A percentile compares a stretch with the other conserved stretches of the same genome.
Conservation (phyloP, 2,329 filamentous ascomycete genomes). For the Alternaria longipes region DNA sequence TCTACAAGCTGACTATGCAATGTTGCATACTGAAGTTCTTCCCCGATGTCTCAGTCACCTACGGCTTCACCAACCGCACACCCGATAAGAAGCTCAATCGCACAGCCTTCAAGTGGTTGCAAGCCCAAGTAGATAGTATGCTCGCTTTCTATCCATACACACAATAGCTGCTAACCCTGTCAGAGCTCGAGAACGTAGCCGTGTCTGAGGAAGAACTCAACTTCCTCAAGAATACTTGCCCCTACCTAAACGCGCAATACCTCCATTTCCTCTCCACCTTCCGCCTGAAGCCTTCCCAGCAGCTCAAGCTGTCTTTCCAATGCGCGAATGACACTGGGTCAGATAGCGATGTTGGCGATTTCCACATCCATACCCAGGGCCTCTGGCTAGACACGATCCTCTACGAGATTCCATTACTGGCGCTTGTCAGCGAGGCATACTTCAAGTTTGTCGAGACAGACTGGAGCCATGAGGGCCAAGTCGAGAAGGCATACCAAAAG, state of each 20-base stretch:
- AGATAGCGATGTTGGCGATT: slow-evolving; percentile 74
- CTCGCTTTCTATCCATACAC: background rate
- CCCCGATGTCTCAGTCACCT: slow-evolving; percentile 80
- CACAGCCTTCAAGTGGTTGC: slow-evolving; percentile 83
- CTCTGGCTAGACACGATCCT: slow-evolving; percentile 95
- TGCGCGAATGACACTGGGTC: slow-evolving; percentile 65
- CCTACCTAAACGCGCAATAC: slow-evolving; percentile 81
- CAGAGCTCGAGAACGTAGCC: slow-evolving; percentile 82
- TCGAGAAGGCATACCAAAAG: slow-evolving; percentile 85
- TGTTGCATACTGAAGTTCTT: slow-evolving; percentile 88
- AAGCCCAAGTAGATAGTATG: slow-evolving; percentile 81
- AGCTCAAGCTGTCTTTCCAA: slow-evolving; percentile 76
- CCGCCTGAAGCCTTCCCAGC: slow-evolving; percentile 79
- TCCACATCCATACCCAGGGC: slow-evolving; percentile 80
- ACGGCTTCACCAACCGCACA: slow-evolving; percentile 94
- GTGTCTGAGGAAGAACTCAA: slow-evolving; percentile 80
- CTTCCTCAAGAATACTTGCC: slow-evolving; percentile 80
- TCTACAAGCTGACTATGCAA: slow-evolving; percentile 99
- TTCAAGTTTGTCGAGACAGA: slow-evolving; percentile 96
- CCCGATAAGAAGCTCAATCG: slow-evolving; percentile 90
- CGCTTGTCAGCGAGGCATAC: slow-evolving; percentile 93
- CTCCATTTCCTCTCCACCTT: slow-evolving; percentile 84
- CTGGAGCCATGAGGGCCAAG: slow-evolving; percentile 88
- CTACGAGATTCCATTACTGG: slow-evolving; percentile 94
- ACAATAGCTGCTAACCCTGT: slow-evolving; percentile 11